These are phyloP conservation scores for Diaporthe destruens DNA, from an alignment of 2,329 filamentous ascomycete species.

Conservation along the genomic window DNA sequence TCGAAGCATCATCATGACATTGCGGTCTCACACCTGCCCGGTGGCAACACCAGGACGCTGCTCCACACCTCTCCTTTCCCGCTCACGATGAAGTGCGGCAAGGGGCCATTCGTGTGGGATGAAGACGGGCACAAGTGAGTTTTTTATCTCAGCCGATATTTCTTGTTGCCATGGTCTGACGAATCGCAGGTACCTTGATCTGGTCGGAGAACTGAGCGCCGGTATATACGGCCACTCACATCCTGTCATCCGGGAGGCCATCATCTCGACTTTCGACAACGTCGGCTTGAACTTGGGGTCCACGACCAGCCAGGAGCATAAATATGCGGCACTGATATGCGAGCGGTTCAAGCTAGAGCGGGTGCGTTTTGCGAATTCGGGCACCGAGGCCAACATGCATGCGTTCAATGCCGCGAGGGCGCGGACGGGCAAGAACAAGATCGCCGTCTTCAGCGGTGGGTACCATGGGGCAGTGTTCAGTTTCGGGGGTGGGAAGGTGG, in stretches of 20 bases:
- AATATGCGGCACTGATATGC: constrained; percentile 65
- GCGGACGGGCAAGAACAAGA: constrained; percentile 58
- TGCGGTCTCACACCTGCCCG: constrained; percentile 43
- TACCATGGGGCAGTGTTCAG: constrained; percentile 65
- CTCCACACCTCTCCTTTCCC: constrained; percentile 58
- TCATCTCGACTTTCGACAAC: constrained; percentile 58
- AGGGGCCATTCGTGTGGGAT: constrained; percentile 53
- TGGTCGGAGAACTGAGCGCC: constrained; percentile 74
- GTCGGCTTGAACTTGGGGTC: constrained; percentile 68
- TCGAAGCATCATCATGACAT: constrained; percentile 17
- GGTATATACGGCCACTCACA: constrained; percentile 76
- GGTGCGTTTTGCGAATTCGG: constrained; percentile 73
- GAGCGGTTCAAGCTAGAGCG: constrained; percentile 67
- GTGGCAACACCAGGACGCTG: constrained; percentile 49
- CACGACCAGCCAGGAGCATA: constrained; percentile 63
- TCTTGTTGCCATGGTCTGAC: not conserved
- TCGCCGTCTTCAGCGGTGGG: constrained; percentile 63
- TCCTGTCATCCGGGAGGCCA: constrained; percentile 62
- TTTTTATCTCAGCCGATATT: rapidly evolving
- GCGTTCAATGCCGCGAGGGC: constrained; percentile 67
- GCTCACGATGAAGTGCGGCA: constrained; percentile 54
- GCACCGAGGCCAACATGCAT: constrained; percentile 74
- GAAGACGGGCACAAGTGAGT: constrained; percentile 55
- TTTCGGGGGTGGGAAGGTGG: constrained; percentile 51
- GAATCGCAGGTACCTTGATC: constrained; percentile 64